Conservation (phyloP, 139 green algal species). For the Micractinium conductrix region DNA sequence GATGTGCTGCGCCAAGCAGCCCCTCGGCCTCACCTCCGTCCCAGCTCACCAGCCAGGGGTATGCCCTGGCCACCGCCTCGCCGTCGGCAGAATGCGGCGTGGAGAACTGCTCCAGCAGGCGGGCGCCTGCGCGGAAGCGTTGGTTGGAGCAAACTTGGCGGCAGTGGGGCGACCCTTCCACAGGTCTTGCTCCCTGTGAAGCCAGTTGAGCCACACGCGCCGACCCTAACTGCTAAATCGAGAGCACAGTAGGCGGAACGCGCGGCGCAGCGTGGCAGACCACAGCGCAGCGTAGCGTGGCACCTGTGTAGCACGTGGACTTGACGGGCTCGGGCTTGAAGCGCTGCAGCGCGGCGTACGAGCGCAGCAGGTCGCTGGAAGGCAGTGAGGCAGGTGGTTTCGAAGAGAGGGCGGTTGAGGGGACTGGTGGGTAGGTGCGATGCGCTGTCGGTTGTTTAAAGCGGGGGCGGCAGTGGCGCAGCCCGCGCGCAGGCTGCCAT, state of each 20-base stretch:
- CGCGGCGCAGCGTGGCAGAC: no score
- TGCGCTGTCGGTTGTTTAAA: background rate
- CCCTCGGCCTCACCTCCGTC: constrained; percentile 4
- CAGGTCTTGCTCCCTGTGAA: no score
- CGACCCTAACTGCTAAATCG: no score
- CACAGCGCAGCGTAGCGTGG: no score
- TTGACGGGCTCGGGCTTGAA: constrained; percentile 35
- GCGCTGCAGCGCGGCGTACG: constrained; percentile 48
- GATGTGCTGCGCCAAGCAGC: no score
- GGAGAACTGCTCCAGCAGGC: constrained; percentile 52
- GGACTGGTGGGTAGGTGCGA: background rate
- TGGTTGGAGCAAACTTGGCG: no score
- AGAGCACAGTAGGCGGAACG: no score
- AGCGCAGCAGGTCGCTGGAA: constrained; percentile 43
- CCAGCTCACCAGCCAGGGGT: constrained; percentile 48
- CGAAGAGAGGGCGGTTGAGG: background rate
- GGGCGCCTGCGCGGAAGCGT: no score
- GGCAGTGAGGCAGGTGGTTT: background rate
- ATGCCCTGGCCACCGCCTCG: constrained; percentile 33
- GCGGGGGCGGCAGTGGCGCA: background rate
- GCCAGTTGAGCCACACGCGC: no score
- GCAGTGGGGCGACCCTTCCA: no score
- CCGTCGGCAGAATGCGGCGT: constrained; percentile 40
- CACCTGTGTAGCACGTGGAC: constrained; percentile 48
- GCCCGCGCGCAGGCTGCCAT: background rate